These are phyloP conservation scores for Moringa oleifera DNA, from an alignment of 345 rosid species.

Conservation along the genomic window DNA sequence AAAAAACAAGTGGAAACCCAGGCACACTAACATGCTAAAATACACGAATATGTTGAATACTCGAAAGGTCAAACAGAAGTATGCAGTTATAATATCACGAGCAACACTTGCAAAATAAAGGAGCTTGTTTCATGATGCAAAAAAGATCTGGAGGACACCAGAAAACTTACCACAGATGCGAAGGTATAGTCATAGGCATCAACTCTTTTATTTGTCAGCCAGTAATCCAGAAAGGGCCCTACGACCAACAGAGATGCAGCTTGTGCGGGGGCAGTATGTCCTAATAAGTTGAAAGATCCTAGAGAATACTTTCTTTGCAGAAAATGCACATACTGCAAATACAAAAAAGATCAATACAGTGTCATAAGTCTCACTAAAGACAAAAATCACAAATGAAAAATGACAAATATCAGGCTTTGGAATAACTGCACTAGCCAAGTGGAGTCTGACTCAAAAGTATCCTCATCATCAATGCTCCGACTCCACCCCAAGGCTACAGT, in stretches of 20 bases:
- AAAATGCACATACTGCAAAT: constrained; percentile 82
- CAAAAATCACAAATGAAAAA: neutral
- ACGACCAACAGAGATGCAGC: constrained; percentile 74
- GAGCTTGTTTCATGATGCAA: neutral
- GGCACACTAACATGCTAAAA: no score
- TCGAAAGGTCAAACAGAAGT: neutral
- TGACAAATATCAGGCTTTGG: neutral
- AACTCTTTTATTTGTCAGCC: constrained; percentile 77
- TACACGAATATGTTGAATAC: neutral
- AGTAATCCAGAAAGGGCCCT: constrained; percentile 89
- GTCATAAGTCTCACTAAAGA: neutral
- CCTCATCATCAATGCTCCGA: neutral
- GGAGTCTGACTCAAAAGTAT: neutral
- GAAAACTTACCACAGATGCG: constrained; percentile 56
- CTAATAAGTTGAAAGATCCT: constrained; percentile 86
- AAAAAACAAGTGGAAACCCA: neutral
- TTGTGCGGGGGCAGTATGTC: constrained; percentile 97
- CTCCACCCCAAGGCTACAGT: neutral
- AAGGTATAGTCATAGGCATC: constrained; percentile 56
- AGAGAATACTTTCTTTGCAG: constrained; percentile 86
- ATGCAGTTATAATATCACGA: neutral
- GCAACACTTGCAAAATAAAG: neutral
- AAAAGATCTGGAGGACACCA: neutral
- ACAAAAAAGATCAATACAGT: constrained; percentile 2
- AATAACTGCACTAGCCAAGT: neutral